Percentiles rank a stretch among this genome's conserved stretches.
phyloP scores from a whole-genome alignment of 768 basidiomycete species.

The Goffeauzyma gilvescens region DNA sequence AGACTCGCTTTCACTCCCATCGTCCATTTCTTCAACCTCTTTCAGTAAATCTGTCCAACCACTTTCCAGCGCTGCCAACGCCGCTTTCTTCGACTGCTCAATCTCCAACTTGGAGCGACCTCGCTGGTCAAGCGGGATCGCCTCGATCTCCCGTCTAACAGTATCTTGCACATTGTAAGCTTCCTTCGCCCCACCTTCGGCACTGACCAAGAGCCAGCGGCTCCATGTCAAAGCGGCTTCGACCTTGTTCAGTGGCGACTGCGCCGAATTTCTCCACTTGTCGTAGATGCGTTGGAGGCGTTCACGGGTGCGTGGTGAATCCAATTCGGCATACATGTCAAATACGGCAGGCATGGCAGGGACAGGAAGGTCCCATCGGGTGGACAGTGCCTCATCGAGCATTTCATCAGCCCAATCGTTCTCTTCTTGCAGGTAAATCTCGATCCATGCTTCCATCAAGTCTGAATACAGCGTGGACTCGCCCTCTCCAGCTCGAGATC shows the following conservation, averaged over 20 bases:
- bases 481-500: neutral
- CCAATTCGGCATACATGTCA: neutral
- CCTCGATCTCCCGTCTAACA: slow-evolving; percentile 13
- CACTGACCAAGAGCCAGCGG: slow-evolving; percentile 10
- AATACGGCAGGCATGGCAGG: neutral
- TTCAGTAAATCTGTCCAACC: slow-evolving; percentile 11
- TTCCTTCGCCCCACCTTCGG: slow-evolving; percentile 11
- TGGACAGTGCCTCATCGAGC: neutral
- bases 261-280: slow-evolving; percentile 12
- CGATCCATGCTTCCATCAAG: neutral
- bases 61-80: slow-evolving; percentile 10
- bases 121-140: neutral
- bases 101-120: slow-evolving; percentile 1
- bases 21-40: slow-evolving; percentile 5
- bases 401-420: neutral
- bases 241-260: slow-evolving; percentile 10
- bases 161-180: slow-evolving; percentile 13
- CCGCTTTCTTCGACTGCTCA: slow-evolving; percentile 9
- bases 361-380: neutral
- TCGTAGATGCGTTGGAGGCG: slow-evolving; percentile 12
- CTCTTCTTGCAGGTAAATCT: neutral
- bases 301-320: slow-evolving; percentile 4
- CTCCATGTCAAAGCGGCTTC: slow-evolving; percentile 13
- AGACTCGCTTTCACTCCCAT: slow-evolving; percentile 2
- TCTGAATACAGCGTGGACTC: neutral